Percentiles rank a stretch among this genome's conserved stretches.
phyloP scores from a whole-genome alignment of 257 asterid species.

The Mentha longifolia region DNA sequence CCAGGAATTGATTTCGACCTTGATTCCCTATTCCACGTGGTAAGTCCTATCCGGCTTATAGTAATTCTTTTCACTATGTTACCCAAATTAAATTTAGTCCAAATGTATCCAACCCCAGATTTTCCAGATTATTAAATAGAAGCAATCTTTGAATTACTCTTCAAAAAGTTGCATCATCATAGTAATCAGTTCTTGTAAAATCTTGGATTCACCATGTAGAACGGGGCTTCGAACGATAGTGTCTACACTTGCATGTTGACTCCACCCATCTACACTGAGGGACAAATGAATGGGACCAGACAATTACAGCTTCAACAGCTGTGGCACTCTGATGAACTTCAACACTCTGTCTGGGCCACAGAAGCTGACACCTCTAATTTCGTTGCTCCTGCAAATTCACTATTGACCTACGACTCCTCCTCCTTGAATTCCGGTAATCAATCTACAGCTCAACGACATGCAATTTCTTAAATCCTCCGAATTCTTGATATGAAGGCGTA shows the following conservation, averaged over 20 bases:
- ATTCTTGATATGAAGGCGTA: background rate
- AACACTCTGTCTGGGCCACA: constrained; percentile 64
- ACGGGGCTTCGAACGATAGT: constrained; percentile 55
- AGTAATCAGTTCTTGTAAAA: background rate
- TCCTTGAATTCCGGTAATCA: constrained; percentile 75
- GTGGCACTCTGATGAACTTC: constrained; percentile 62
- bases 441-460: background rate
- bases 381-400: constrained; percentile 63
- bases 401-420: constrained; percentile 65
- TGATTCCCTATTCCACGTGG: constrained; percentile 69
- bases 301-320: constrained; percentile 44
- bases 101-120: background rate
- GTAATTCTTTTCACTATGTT: background rate
- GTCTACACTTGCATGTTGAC: constrained; percentile 55
- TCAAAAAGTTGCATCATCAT: background rate
- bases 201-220: constrained; percentile 42
- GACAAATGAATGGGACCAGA: constrained; percentile 57
- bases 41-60: constrained; percentile 40
- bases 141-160: background rate
- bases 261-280: constrained; percentile 66
- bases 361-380: constrained; percentile 61
- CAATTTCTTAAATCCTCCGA: background rate
- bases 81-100: background rate
- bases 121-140: background rate
- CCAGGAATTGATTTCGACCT: constrained; percentile 78